phyloP scores from a whole-genome alignment of 805 yeast species.

The Candida krabiensis region DNA sequence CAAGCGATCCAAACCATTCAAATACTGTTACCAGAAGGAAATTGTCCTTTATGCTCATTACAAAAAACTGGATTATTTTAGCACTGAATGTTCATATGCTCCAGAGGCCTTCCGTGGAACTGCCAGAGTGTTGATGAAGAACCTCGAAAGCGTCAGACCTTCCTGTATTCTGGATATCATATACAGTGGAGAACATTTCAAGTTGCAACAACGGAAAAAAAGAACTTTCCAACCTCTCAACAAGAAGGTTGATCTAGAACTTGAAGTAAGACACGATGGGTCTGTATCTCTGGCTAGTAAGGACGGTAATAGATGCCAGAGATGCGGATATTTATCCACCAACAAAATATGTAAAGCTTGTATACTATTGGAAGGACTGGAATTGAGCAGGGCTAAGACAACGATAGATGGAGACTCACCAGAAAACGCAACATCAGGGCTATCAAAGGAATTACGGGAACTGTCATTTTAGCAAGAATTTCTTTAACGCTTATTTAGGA shows the following conservation, averaged over 20 bases:
- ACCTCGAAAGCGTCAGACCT: constrained; percentile 86
- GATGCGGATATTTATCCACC: constrained; percentile 89
- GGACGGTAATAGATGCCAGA: constrained; percentile 78
- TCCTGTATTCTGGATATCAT: constrained; percentile 93
- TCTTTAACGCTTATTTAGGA: not conserved
- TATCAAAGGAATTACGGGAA: constrained; percentile 60
- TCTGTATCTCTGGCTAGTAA: constrained; percentile 45
- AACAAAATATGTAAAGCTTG: constrained; percentile 94
- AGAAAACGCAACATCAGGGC: constrained; percentile 62
- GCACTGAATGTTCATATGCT: constrained; percentile 97
- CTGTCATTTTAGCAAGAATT: constrained; percentile 49
- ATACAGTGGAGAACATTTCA: constrained; percentile 87
- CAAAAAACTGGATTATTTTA: constrained; percentile 90
- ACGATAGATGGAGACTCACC: constrained; percentile 50
- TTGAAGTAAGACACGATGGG: constrained; percentile 62
- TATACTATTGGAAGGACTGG: constrained; percentile 79
- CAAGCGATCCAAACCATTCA: constrained; percentile 92
- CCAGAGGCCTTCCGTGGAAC: constrained; percentile 99
- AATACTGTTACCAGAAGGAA: constrained; percentile 94
- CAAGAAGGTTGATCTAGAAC: constrained; percentile 43
- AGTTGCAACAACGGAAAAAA: constrained; percentile 57
- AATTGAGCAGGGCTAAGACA: constrained; percentile 68
- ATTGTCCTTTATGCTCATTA: constrained; percentile 97
- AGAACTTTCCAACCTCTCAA: constrained; percentile 33
- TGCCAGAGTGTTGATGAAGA: constrained; percentile 88